Conservation (phyloP, 345 rosid genomes). For the Schrenkiella parvula region DNA sequence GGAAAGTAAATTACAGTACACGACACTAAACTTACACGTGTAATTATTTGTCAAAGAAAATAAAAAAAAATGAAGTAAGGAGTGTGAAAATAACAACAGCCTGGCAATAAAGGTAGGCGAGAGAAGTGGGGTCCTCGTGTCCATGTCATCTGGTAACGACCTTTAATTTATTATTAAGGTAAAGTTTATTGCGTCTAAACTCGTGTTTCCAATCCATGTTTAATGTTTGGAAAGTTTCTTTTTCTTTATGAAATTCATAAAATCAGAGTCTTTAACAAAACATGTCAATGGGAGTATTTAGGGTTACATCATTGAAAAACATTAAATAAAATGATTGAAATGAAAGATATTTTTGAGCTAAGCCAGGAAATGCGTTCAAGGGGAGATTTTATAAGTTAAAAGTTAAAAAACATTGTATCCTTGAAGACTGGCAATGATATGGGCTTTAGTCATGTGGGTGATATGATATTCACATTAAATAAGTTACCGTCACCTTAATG, state of each 20-base stretch:
- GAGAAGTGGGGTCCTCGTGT: constrained; percentile 32
- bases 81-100: constrained; percentile 27
- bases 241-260: background rate
- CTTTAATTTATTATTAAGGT: background rate
- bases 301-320: too few relatives aligned
- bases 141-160: constrained; percentile 24
- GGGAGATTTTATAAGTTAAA: background rate
- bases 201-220: background rate
- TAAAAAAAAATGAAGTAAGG: background rate
- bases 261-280: background rate
- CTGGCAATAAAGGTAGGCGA: constrained; percentile 31
- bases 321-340: too few relatives aligned
- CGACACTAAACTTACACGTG: constrained; percentile 18
- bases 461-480: background rate
- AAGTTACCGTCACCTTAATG: background rate
- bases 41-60: background rate
- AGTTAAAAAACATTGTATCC: background rate
- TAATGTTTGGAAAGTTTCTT: background rate
- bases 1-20: constrained; percentile 2
- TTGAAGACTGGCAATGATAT: background rate
- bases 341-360: background rate
- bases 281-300: background rate
- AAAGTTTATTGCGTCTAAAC: constrained; percentile 17
- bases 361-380: background rate
- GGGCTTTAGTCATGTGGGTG: constrained; percentile 23